These are phyloP conservation scores for Cephaloascus albidus DNA, from an alignment of 805 yeast species.

Conservation along the genomic window DNA sequence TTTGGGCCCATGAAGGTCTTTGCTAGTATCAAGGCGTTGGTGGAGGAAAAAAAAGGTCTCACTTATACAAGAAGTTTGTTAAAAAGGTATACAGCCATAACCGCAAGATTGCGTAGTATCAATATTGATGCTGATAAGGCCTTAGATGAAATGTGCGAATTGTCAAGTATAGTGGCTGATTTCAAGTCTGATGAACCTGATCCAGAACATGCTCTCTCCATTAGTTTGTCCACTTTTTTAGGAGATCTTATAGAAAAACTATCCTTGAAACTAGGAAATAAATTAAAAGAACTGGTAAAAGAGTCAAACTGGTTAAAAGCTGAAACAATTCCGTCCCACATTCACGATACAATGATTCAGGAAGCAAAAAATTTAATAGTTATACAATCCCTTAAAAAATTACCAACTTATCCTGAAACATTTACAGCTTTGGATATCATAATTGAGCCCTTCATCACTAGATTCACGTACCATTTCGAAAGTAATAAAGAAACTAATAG, in stretches of 20 bases:
- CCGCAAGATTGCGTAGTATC: background rate
- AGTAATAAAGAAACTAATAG: constrained; percentile 50
- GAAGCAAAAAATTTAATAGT: constrained; percentile 10
- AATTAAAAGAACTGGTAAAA: constrained; percentile 2
- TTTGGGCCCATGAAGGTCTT: background rate
- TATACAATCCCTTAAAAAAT: constrained; percentile 19
- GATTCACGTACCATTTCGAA: constrained; percentile 56
- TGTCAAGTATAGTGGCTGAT: background rate
- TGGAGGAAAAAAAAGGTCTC: background rate
- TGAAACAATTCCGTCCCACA: constrained; percentile 2
- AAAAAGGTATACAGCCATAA: background rate
- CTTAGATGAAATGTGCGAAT: constrained; percentile 1
- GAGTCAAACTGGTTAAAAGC: constrained; percentile 6
- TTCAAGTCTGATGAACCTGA: background rate
- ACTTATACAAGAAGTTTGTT: background rate
- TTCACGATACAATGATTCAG: constrained; percentile 1
- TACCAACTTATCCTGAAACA: constrained; percentile 21
- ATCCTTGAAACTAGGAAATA: constrained; percentile 5
- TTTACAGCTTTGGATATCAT: constrained; percentile 45
- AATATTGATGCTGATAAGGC: constrained; percentile 4
- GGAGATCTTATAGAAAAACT: constrained; percentile 6
- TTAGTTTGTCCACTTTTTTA: constrained; percentile 3
- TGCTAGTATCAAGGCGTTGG: background rate
- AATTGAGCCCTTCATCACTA: constrained; percentile 30
- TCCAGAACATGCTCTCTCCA: constrained; percentile 4